Base-by-base conservation (phyloP, 176 grass and related monocot species). In the Oryza australiensis region DNA sequence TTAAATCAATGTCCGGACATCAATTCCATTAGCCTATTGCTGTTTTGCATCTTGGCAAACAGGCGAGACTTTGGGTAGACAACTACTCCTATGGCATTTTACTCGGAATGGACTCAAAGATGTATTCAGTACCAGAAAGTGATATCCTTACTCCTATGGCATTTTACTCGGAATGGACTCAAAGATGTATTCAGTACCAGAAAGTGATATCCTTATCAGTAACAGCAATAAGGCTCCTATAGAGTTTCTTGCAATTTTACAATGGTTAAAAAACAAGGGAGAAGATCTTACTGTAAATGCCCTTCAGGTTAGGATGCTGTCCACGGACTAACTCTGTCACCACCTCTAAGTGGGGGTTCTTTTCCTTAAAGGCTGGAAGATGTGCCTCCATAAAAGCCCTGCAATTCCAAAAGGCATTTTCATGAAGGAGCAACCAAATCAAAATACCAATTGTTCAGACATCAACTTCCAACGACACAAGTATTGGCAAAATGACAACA, bases 381-480 rank as follows among this genome's bases (percentile, higher is more conserved):
- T 98, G 78, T 46, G 74, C 81, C 90, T 98, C 88, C 92, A 98
- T 93, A 66, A 98, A 98, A 24, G 90, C 84, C 85, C 95, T 98
- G 88, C 40, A 49, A 91, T 85, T 71, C 20, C 35, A 78, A 68
- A 41, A 26, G 2, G 7, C 5, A 2, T 5, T 62, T 67, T 26
- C 73, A 12, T 67, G 14, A 74, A 48, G 32, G 24, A 51, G 9
- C 15, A 68, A 23, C 4, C 7, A 66, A 68, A 62, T n/a, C 23
- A 34, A 84, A 76, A 60, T 9, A 59, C 16, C n/a, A 57, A 42
- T 15, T 32, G 70, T 62, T 20, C 16, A 78, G 15, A 30, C 59
- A 90, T 5, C 62, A 40, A 74, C 43, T 55, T 45, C 66, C 7
- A 66, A 70, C 5, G 34, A 30, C 30, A 72, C 18, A 68, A 26